Evolutionary conservation across 441 rosid genomes (phyloP), one percentile per base, ranked within the genome.

Genomic region (Metrosideros polymorpha): DNA sequence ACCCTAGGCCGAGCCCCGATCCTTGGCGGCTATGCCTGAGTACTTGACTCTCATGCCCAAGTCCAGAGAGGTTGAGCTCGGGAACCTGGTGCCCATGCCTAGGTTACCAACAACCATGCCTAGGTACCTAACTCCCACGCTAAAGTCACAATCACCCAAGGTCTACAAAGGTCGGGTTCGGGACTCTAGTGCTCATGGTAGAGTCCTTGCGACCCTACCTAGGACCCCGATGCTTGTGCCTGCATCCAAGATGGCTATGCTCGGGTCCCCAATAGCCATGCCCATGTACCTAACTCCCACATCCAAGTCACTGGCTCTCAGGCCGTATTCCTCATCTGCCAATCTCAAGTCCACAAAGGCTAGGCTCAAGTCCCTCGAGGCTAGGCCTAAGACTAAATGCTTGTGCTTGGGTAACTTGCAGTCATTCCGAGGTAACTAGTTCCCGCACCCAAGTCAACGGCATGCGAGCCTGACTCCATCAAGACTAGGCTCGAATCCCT

Each of bases 171-270:
- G 76, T 63, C 0, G 6, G 1, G 43, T 27, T 32, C 12, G 9
- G 25, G 27, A 63, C 43, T 32, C 12, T 17, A 32, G n/a, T 54
- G 45, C 45, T 0, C 2, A 0, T 66, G 27, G 12, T 1, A 66
- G 3, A 66, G 13, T 66, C 45, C 45, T 9, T 3, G 22, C 2
- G 9, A 6, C 17, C 75, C 14, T 18, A 1, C 77, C 5, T 6
- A 4, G 6, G 43, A 32, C 24, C 76, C 9, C 18, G 10, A 35
- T 32, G 76, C 39, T 1, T 2, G 0, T 63, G 43, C 7, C 0
- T 0, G 1, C 2, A 24, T 32, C 12, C 27, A 2, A 0, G 1
- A 63, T 0, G 0, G 14, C 6, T 12, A 3, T 30, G 39, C 0
- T 3, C 30, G 7, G 39, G 17, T 61, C 10, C 9, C 6, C 17